Conservation (phyloP, 2,329 filamentous ascomycete species). For the Coleophoma eucalyptorum region DNA sequence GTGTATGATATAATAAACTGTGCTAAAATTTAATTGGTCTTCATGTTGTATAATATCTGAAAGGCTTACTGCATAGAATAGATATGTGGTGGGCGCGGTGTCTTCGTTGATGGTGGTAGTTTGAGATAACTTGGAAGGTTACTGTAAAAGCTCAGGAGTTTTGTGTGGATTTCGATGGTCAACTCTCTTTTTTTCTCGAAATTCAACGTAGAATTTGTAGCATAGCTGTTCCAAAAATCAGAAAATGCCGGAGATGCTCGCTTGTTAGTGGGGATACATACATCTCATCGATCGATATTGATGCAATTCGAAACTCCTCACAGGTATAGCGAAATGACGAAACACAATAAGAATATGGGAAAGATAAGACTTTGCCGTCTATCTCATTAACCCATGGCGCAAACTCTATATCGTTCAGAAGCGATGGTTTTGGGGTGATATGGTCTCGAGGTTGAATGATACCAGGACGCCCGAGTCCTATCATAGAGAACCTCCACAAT, state of each 20-base stretch:
- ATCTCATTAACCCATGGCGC: background rate
- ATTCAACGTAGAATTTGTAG: background rate
- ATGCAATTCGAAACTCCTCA: background rate
- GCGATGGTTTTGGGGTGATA: background rate
- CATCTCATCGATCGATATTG: background rate
- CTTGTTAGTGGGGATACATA: background rate
- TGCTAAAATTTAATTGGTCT: background rate
- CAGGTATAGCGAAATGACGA: background rate
- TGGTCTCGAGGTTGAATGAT: background rate
- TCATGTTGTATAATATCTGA: background rate
- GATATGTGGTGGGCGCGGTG: background rate
- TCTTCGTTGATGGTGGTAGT: background rate
- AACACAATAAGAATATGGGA: background rate
- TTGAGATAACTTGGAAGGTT: background rate
- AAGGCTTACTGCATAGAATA: background rate
- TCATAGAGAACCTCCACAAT: background rate
- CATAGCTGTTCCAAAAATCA: background rate
- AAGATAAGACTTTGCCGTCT: background rate
- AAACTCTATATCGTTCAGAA: background rate
- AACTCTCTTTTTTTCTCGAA: background rate
- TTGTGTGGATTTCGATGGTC: background rate
- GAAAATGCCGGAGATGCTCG: background rate
- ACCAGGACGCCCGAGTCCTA: background rate
- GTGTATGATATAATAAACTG: background rate
- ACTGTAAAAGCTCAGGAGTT: background rate